phyloP scores from a whole-genome alignment of 257 asterid species.

The Solanum clarkiae region DNA sequence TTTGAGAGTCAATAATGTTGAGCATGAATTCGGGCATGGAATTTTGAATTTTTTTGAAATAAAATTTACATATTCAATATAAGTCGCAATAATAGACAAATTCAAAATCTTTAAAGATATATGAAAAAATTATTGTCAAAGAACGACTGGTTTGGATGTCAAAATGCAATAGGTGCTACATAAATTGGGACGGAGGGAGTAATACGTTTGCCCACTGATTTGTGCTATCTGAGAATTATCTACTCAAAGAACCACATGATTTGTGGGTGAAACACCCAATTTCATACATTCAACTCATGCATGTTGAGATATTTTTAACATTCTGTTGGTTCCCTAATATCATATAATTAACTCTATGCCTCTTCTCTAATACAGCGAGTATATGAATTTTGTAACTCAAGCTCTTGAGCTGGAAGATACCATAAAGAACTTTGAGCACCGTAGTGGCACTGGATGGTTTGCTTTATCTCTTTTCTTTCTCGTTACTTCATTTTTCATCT shows the following conservation, averaged over 20 bases:
- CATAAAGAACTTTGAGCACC: constrained; percentile 52
- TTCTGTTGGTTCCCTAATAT: not conserved
- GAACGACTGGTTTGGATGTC: not conserved
- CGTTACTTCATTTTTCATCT: not conserved
- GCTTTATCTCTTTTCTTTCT: constrained; percentile 1
- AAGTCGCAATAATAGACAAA: not conserved
- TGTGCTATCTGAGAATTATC: not conserved
- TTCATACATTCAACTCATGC: not conserved
- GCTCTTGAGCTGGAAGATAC: constrained; percentile 80
- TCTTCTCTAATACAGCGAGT: constrained; percentile 47
- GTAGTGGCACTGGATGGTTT: constrained; percentile 50
- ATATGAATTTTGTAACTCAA: constrained; percentile 47
- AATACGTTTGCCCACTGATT: not conserved
- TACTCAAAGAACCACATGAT: not conserved
- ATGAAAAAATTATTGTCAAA: not conserved
- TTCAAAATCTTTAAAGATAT: not conserved
- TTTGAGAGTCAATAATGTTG: not conserved
- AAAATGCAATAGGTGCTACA: not conserved
- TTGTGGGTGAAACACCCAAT: not conserved
- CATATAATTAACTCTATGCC: not conserved
- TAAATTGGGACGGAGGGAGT: not conserved
- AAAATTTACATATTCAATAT: not conserved
- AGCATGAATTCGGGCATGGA: not conserved
- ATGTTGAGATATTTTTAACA: not conserved
- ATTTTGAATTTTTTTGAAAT: not conserved